Base-by-base conservation (phyloP, 2,329 filamentous ascomycete species). In the Exophiala oligosperma region DNA sequence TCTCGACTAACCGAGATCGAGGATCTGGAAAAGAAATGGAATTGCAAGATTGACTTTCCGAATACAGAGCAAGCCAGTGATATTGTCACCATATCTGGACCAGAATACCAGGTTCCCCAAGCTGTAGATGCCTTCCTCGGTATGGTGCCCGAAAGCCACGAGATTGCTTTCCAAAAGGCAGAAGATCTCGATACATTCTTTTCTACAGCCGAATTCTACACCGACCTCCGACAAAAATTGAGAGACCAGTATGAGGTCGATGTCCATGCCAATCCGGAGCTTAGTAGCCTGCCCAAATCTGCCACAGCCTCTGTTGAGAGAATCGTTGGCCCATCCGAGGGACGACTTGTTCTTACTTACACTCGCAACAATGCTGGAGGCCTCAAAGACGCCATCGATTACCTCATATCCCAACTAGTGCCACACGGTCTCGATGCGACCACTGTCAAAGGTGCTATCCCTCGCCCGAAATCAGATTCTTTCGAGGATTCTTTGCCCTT, bases 11-110 rank as follows among this genome's bases (percentile, higher is more conserved):
- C 84, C 46, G 91, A 97, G 70, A 91, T 99, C 57, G 93, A 97
- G 66, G 91, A 94, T 67, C 82, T 99, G 52, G 94, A 99, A 79
- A 95, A 96, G 81, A 97, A 96, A 77, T 97, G 92, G 89, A 97
- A 97, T 74, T 99, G 94, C 86, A 97, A 97, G 80, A 95, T 99
- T 70, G 90, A 92, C 67, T 99, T 99, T 72, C 94, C 94, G 6
- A 96, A 92, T 76, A 97, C 94, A 8, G 94, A 99, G 74, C 90
- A 95, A 75, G 94, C 94, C 23, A 97, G 93, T 72, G 94, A 99
- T 70, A 89, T 95, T 70, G 92, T 99, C 53, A 95, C 89, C 17
- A 92, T 99, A 58, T 96, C 92, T 61, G 94, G 94, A 3, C 94
- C 94, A 50, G 93, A 97, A 77, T 99, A 95, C 84, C 94, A 97